Conservation (phyloP, 208 protist genomes). For the Acanthamoeba triangularis region DNA sequence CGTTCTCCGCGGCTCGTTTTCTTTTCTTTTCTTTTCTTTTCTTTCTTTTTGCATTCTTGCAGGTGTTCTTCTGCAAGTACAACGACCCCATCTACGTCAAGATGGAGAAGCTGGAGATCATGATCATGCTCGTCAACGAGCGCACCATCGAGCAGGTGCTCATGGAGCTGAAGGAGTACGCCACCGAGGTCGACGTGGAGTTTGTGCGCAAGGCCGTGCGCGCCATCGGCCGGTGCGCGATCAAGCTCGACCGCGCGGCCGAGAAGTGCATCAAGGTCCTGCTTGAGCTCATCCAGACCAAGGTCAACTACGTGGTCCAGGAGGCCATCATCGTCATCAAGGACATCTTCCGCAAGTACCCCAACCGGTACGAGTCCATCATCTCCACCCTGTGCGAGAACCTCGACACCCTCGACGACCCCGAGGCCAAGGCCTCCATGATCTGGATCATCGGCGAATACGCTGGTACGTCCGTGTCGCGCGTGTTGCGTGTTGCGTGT, state of each 20-base stretch:
- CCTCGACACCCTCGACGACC: constrained; percentile 96
- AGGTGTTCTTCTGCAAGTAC: constrained; percentile 98
- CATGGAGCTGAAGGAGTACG: constrained; percentile 97
- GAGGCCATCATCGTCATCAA: constrained; percentile 98
- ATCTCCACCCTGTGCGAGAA: constrained; percentile 97
- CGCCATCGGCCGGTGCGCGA: constrained; percentile 98
- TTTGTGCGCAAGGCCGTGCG: constrained; percentile 98
- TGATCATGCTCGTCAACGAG: constrained; percentile 96
- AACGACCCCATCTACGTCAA: constrained; percentile 99
- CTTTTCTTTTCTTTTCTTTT: too few species aligned
- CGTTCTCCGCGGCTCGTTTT: neutral
- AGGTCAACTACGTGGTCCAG: constrained; percentile 98
- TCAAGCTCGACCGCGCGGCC: constrained; percentile 97
- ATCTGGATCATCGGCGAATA: constrained; percentile 99
- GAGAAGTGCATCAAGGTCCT: constrained; percentile 96
- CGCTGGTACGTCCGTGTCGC: constrained; percentile 80
- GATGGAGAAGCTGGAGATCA: constrained; percentile 99
- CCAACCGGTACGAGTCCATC: constrained; percentile 94
- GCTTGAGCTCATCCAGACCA: constrained; percentile 96
- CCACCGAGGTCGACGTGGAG: constrained; percentile 97
- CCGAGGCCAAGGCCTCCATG: constrained; percentile 97
- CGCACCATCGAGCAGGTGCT: constrained; percentile 94
- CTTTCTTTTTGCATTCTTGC: too few species aligned
- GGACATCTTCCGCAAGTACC: constrained; percentile 98
- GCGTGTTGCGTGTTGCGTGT: neutral